Evolutionary conservation across 331 rosid species (phyloP), one percentile per base, ranked within the genome.

Genomic region (Phaseolus coccineus): DNA sequence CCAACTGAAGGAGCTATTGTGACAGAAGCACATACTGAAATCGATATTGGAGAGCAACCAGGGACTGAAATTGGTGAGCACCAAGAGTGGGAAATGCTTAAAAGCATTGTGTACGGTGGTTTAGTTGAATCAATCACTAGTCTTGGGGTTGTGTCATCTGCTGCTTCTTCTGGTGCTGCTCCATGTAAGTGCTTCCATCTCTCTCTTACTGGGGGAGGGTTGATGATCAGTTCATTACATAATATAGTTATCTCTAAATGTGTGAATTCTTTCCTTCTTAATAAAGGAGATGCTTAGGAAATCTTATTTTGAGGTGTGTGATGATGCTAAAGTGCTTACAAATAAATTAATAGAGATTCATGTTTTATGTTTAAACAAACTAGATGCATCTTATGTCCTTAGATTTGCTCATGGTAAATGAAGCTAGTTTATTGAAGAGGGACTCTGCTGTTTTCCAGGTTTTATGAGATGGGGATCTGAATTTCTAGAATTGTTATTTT

Each of bases 81-180:
- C 22, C 50, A 30, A 22, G 80, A 69, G 58, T 76, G 73, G 90
- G 84, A 90, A 62, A 69, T 90, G 44, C 71, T 85, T 56, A 88
- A 88, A 77, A 76, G 89, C 74, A 70, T 86, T 31, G 87, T 88
- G 3, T 90, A 86, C 31, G 92, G 92, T 70, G 92, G 92, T 53
- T 73, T 88, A 48, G 51, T 82, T 28, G 88, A 88, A 81, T 78
- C 90, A 76, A 84, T 88, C 76, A 69, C 90, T 51, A 88, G 94
- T 76, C 72, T 90, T 24, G 89, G 91, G 55, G 78, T 88, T 59
- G 89, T 90, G 69, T 59, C 88, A 33, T 90, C 92, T 77, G 89
- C 94, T 40, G 86, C 81, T 35, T 76, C 88, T 76, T 82, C 84
- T 39, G 83, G 76, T 64, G 63, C 87, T 80, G 53, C 88, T 33